Percentiles rank a stretch among this genome's conserved stretches.
These are phyloP conservation scores for Eimeria sp. DNA, from an alignment of 169 alveolate genomes.

Conservation along the genomic window DNA sequence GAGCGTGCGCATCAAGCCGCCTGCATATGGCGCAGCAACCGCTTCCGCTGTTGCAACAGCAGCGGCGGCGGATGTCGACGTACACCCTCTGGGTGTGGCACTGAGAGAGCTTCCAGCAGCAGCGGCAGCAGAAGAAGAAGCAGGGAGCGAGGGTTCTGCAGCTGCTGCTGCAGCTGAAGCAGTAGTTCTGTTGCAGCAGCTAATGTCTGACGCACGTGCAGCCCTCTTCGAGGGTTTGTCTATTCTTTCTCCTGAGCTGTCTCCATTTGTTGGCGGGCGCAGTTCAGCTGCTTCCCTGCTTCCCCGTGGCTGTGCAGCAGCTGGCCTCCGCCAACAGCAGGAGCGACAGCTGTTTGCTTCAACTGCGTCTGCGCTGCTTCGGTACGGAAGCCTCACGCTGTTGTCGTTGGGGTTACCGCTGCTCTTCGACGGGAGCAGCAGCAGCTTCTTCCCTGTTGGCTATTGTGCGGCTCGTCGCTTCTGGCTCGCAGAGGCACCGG, in stretches of 20 bases:
- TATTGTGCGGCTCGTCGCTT: conserved; percentile 65
- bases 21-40: not conserved
- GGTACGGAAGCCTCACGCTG: conserved; percentile 68
- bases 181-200: conserved; percentile 51
- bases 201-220: conserved; percentile 26
- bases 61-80: conserved; percentile 30
- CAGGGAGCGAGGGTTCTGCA: conserved; percentile 10
- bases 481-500: conserved; percentile 36
- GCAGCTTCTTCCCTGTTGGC: conserved; percentile 49
- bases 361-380: conserved; percentile 17
- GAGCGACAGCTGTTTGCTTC: conserved; percentile 36
- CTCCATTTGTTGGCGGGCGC: conserved; percentile 63
- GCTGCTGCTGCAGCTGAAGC: conserved; percentile 45
- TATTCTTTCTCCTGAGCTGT: conserved; percentile 50
- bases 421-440: conserved; percentile 64
- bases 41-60: conserved; percentile 57
- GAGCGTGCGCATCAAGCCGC: conserved; percentile 66
- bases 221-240: not conserved
- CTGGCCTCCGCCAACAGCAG: not conserved
- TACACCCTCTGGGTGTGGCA: conserved; percentile 26
- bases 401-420: conserved; percentile 55
- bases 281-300: conserved; percentile 32
- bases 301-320: not conserved
- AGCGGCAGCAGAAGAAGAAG: conserved; percentile 8
- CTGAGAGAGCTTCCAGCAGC: conserved; percentile 37